Evolutionary conservation across 169 alveolate species (phyloP).

Genomic region (Plasmodium yoelii): DNA sequence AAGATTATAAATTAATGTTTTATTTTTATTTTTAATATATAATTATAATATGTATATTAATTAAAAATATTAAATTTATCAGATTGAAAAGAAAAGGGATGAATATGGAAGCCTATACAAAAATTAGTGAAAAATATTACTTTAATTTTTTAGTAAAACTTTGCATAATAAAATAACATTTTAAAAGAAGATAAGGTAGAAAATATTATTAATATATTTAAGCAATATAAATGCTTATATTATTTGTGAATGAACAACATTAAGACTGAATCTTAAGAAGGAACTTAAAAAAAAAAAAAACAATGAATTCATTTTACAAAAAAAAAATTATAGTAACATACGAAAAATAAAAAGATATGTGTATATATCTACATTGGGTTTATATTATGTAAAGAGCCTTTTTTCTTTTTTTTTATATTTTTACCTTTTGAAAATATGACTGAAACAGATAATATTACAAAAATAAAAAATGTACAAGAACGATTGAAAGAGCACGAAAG

Average conservation of each 20-base stretch:
- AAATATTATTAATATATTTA: too few relatives aligned
- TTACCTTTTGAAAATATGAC: slow-evolving; percentile 17
- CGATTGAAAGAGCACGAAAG: slow-evolving; percentile 57
- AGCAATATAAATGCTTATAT: too few relatives aligned
- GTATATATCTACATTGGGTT: neutral
- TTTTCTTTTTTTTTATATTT: neutral
- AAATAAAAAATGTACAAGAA: slow-evolving; percentile 48
- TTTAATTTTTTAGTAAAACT: neutral
- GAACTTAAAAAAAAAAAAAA: too few relatives aligned
- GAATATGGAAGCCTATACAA: neutral
- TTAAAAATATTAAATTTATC: too few relatives aligned
- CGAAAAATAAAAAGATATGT: too few relatives aligned
- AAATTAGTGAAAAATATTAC: neutral
- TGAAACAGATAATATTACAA: slow-evolving; percentile 31
- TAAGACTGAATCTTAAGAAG: too few relatives aligned
- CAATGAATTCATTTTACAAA: too few relatives aligned
- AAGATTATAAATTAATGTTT: too few relatives aligned
- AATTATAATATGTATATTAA: too few relatives aligned
- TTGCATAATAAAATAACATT: neutral
- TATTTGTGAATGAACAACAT: too few relatives aligned
- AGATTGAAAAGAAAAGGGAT: neutral
- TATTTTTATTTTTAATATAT: too few relatives aligned
- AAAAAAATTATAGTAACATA: too few relatives aligned
- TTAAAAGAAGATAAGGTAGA: neutral
- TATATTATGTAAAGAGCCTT: neutral